These are phyloP conservation scores for Coniella vitis DNA, from an alignment of 2,329 filamentous ascomycete genomes.

Conservation along the genomic window DNA sequence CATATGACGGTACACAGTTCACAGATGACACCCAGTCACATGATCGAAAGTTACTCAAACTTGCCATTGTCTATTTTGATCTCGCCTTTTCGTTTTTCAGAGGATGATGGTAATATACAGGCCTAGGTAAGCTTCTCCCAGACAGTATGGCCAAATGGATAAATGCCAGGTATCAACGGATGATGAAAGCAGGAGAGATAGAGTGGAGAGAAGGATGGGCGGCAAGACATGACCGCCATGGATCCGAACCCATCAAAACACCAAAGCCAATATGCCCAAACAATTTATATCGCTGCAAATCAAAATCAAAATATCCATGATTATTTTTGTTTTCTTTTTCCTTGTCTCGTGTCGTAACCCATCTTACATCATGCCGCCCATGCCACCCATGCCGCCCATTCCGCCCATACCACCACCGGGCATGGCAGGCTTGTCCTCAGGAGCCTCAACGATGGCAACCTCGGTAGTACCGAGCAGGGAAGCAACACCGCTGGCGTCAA, in stretches of 20 bases:
- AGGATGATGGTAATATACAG: constrained; percentile 23
- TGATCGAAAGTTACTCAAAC: not conserved
- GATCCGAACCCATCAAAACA: constrained; percentile 36
- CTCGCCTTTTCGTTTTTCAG: constrained; percentile 5
- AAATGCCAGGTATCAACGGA: constrained; percentile 23
- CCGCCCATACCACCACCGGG: constrained; percentile 54
- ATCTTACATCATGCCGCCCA: constrained; percentile 59
- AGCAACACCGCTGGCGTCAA: constrained; percentile 92
- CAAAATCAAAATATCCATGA: constrained; percentile 15
- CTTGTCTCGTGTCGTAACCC: constrained; percentile 11
- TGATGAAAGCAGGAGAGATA: constrained; percentile 19
- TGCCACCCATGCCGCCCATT: constrained; percentile 45
- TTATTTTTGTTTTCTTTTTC: constrained; percentile 2
- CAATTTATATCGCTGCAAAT: constrained; percentile 26
- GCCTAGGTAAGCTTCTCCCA: constrained; percentile 14
- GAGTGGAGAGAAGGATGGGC: constrained; percentile 25
- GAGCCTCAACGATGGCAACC: constrained; percentile 93
- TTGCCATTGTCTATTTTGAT: not conserved
- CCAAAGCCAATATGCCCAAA: constrained; percentile 41
- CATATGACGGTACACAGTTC: not conserved
- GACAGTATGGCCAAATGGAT: constrained; percentile 14
- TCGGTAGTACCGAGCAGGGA: constrained; percentile 96
- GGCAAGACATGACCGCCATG: constrained; percentile 32
- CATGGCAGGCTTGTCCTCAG: constrained; percentile 79
- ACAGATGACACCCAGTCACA: not conserved